Conservation (phyloP, 2,329 filamentous ascomycete species). For the Monilinia fructigena region DNA sequence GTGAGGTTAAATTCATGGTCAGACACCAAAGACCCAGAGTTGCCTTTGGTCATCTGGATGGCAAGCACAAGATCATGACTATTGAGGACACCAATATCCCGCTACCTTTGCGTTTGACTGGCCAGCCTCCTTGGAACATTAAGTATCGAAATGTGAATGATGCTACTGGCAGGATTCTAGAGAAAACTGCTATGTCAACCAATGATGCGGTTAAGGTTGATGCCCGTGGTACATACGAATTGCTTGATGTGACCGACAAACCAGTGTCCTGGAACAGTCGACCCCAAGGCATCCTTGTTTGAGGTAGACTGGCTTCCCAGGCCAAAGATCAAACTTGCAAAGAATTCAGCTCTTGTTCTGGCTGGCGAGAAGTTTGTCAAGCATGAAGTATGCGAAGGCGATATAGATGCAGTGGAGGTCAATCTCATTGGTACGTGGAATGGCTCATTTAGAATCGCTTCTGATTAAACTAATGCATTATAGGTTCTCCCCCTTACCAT, state of each 20-base stretch:
- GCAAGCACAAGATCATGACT: constrained; percentile 69
- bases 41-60: constrained; percentile 81
- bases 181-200: constrained; percentile 47
- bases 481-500: constrained; percentile 76
- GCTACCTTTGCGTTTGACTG: constrained; percentile 80
- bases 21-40: constrained; percentile 84
- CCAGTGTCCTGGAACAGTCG: constrained; percentile 78
- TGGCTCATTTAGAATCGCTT: not conserved
- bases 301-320: constrained; percentile 82
- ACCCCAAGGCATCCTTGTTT: constrained; percentile 71
- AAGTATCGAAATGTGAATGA: constrained; percentile 68
- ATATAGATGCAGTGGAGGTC: constrained; percentile 85
- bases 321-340: constrained; percentile 66
- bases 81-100: constrained; percentile 73
- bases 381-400: constrained; percentile 86
- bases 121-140: constrained; percentile 80
- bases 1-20: constrained; percentile 81
- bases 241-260: constrained; percentile 74
- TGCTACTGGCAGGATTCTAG: constrained; percentile 46
- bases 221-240: constrained; percentile 73
- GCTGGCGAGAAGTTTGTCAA: constrained; percentile 63
- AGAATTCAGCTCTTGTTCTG: constrained; percentile 60
- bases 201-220: constrained; percentile 71
- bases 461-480: constrained; percentile 24
- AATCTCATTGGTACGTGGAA: constrained; percentile 64